Conservation (phyloP, 306 rosid genomes). For the Oemleria cerasiformis region DNA sequence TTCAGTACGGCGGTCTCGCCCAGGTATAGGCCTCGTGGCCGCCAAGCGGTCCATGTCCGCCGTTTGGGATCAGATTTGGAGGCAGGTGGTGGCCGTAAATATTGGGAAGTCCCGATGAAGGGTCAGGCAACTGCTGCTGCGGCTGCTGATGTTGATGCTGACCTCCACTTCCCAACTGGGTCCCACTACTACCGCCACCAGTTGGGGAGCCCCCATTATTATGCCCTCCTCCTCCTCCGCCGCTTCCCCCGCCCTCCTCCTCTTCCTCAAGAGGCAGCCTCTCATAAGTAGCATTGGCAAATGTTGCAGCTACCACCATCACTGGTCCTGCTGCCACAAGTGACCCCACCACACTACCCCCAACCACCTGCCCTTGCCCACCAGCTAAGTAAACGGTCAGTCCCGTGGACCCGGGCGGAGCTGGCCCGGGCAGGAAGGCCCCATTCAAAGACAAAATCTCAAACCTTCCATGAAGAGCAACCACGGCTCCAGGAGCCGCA, state of each 20-base stretch:
- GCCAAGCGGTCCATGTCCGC: slow-evolving; percentile 57
- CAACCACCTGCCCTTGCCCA: slow-evolving; percentile 86
- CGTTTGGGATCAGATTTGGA: slow-evolving; percentile 61
- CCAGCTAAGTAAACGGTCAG: slow-evolving; percentile 82
- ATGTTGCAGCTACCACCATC: slow-evolving; percentile 87
- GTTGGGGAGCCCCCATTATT: slow-evolving; percentile 37
- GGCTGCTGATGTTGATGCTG: not conserved
- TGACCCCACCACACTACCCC: slow-evolving; percentile 89
- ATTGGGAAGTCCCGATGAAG: slow-evolving; percentile 45
- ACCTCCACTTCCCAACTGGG: slow-evolving; percentile 34
- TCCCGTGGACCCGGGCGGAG: slow-evolving; percentile 83
- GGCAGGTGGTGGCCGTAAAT: slow-evolving; percentile 46
- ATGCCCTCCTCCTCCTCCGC: slow-evolving; percentile 31
- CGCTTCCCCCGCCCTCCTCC: slow-evolving; percentile 49
- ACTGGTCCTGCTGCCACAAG: slow-evolving; percentile 90
- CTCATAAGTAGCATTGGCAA: slow-evolving; percentile 90
- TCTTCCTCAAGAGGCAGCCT: slow-evolving; percentile 88
- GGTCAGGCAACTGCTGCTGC: slow-evolving; percentile 46
- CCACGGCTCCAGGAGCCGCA: slow-evolving; percentile 71
- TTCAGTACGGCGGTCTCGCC: slow-evolving; percentile 61
- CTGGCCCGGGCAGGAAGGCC: slow-evolving; percentile 82
- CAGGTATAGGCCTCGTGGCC: slow-evolving; percentile 79
- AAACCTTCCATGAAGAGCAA: slow-evolving; percentile 87
- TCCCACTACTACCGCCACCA: slow-evolving; percentile 41
- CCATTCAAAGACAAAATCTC: slow-evolving; percentile 85